Percentiles rank a stretch among this genome's conserved stretches.
Evolutionary conservation across 1,139 yeast genomes (phyloP).

Genomic region (Arxiozyma slooffiae): DNA sequence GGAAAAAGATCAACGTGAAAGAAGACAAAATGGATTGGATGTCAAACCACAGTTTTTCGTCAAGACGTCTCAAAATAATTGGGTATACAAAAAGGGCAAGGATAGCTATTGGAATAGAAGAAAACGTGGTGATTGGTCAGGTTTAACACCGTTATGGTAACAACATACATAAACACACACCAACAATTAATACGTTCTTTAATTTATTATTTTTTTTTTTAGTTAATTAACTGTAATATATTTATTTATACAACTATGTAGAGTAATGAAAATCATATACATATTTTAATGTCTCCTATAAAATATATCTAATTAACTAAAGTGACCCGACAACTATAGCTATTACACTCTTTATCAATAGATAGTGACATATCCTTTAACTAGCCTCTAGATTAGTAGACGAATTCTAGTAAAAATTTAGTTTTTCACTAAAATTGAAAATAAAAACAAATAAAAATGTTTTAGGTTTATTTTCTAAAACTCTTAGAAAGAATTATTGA

Average conservation of each 20-base stretch:
- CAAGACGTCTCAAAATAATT: conserved; percentile 43
- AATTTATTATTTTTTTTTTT: background rate
- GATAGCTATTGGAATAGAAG: conserved; percentile 77
- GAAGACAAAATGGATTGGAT: conserved; percentile 54
- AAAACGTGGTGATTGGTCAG: conserved; percentile 50
- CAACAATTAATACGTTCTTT: background rate
- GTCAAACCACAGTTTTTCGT: conserved; percentile 55
- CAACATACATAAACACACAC: too few relatives aligned
- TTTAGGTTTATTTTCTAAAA: too few relatives aligned
- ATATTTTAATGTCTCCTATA: background rate
- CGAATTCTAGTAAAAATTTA: too few relatives aligned
- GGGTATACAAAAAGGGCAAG: conserved; percentile 53
- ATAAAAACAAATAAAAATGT: background rate
- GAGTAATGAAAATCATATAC: background rate
- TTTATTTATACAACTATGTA: background rate
- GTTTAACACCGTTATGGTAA: conserved; percentile 26
- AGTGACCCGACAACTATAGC: background rate
- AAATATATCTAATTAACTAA: background rate
- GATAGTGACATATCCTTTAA: background rate
- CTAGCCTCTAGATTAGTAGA: background rate
- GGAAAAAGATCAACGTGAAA: conserved; percentile 71
- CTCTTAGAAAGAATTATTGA: too few relatives aligned
- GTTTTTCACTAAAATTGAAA: too few relatives aligned
- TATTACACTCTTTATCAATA: background rate
- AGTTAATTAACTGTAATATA: background rate